Base-by-base conservation (phyloP, 2,329 filamentous ascomycete species). In the Aspergillus sp. region DNA sequence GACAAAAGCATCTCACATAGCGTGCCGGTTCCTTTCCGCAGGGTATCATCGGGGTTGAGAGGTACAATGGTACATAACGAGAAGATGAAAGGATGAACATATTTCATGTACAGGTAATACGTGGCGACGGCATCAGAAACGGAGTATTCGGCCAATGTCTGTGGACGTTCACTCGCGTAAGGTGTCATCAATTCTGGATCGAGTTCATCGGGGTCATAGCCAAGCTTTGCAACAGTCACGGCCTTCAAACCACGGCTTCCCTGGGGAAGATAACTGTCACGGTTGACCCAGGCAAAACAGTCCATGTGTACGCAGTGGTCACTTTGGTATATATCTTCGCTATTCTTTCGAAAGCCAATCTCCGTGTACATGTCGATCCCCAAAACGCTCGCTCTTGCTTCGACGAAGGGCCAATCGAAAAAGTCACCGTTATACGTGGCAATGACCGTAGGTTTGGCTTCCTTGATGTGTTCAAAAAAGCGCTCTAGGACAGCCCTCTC, bases 381-480 rank as follows among this genome's bases (percentile, higher is more conserved):
- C 57, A 94, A 85, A 54, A 96, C 80, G 62, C 89, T 94, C 29
- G 94, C 88, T 71, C 93, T 79, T 40, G 93, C 82, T 72, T 98
- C 93, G 27, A 98, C 89, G 63, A 94, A 98, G 0, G 93, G 91
- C 93, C 93, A 98, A 83, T 98, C 93, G 82, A 98, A 98, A 67
- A 98, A 98, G 73, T 98, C 93, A 73, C 93, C 93, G 88, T 98
- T 98, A 77, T 98, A 98, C n/a, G 93, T 98, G 33, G 94, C 91
- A 65, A 98, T 98, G 47, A 98, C 91, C 0, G 90, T 97, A 0
- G 93, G 93, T 49, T 86, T 81, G 1, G 89, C 88, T 65, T 95
- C 88, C 61, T 98, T 97, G 68, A 98, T 86, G 66, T 96, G 93
- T 36, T 87, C 76, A 61, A 98, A 97, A 70, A 98, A 98, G 10